Evolutionary conservation across 257 asterid genomes (phyloP), one percentile per base, ranked within the genome.

Genomic region (Anisodus tanguticus): DNA sequence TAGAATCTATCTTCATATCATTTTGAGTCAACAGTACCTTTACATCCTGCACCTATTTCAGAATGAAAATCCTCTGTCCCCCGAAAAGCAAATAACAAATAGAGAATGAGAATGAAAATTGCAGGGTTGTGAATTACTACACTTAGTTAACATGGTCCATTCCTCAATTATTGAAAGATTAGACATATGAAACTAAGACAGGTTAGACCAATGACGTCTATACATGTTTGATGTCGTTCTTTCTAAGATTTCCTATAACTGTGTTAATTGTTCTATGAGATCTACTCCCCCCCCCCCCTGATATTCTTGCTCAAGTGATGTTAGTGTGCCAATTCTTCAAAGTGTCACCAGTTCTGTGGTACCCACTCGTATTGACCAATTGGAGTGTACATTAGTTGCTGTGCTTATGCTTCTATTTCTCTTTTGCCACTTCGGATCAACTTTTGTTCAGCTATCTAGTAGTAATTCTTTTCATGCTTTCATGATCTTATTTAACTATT

Each of bases 271-370:
- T 49, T 49, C 62, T 12, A 11, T 1, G 62, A 49, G 62, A 74
- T 49, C 43, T 13, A 51, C 49, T 8, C 3, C 2, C 35, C 35
- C 35, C 35, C 35, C 35, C 35, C 57, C 39, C 9, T 45, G 19
- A 43, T 74, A 47, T 51, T 49, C 60, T 11, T 74, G 62, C 60
- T 12, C 43, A 74, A 49, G 22, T 74, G 43, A 74, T 49, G 81
- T 51, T 5, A 49, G 45, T 74, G 62, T 74, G 43, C 81, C 60
- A 0, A 49, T 74, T 74, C 12, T 74, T 74, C 11, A 10, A 74
- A 74, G 81, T 49, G 43, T 31, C 81, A 49, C 62, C 17, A 74
- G 49, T 19, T 74, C 3, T 47, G 58, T n/a, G 57, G 79, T 10
- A 70, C 37, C 8, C 79, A 70, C 79, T 43, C 13, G 51, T 43